These are phyloP conservation scores for Martiniozyma asiatica DNA, from an alignment of 1,139 yeast species.

Conservation along the genomic window DNA sequence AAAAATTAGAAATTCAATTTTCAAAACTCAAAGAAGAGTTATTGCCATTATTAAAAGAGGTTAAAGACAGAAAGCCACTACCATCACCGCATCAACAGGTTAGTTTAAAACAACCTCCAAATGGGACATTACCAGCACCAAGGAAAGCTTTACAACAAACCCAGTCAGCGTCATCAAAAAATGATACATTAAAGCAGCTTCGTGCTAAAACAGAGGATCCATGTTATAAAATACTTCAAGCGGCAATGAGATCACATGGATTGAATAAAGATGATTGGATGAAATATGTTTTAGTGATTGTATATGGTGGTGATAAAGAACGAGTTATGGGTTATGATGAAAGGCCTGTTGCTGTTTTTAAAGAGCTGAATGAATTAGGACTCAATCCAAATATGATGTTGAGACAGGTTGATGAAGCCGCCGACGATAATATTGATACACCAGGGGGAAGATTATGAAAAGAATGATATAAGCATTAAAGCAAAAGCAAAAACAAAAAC, in stretches of 20 bases:
- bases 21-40: constrained; percentile 39
- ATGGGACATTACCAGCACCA: not conserved
- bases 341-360: constrained; percentile 80
- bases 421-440: constrained; percentile 25
- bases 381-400: constrained; percentile 90
- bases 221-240: constrained; percentile 77
- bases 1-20: constrained; percentile 26
- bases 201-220: constrained; percentile 89
- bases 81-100: constrained; percentile 36
- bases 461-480: not conserved
- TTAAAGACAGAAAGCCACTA: constrained; percentile 44
- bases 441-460: constrained; percentile 42
- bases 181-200: constrained; percentile 73
- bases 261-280: constrained; percentile 77
- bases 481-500: no score
- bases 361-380: constrained; percentile 78
- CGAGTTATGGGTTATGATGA: constrained; percentile 75
- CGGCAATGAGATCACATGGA: constrained; percentile 80
- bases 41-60: constrained; percentile 37
- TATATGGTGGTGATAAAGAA: constrained; percentile 79
- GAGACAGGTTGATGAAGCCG: constrained; percentile 57
- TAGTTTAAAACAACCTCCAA: constrained; percentile 16
- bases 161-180: no score
- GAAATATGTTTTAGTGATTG: constrained; percentile 77
- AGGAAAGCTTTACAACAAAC: no score